phyloP scores from a whole-genome alignment of 352 stramenopile genomes.

The Elongisporangium anandrum region DNA sequence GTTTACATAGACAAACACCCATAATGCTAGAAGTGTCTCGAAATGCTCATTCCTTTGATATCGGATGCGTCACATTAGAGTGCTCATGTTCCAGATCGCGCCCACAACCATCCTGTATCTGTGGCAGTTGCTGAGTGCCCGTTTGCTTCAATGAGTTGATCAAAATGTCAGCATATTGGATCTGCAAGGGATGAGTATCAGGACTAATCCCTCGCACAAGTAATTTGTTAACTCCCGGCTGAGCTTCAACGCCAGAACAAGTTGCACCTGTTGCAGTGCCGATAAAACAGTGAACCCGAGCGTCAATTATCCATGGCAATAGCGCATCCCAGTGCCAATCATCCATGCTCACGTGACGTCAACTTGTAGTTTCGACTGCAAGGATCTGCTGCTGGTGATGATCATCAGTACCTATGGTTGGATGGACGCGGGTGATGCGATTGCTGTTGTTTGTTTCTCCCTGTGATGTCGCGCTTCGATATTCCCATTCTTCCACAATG shows the following conservation, averaged over 20 bases:
- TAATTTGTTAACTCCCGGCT: neutral
- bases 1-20: no score
- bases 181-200: neutral
- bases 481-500: neutral
- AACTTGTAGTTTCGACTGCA: neutral
- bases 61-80: no score
- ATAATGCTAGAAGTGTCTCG: no score
- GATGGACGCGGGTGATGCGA: neutral
- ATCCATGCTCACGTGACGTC: no score
- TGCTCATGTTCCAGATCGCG: no score
- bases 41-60: no score
- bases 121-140: no score
- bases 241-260: neutral
- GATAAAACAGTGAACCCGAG: no score
- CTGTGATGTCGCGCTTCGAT: neutral
- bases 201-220: neutral
- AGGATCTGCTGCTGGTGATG: neutral
- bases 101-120: neutral
- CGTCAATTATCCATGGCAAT: no score
- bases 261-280: no score
- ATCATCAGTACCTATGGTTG: neutral
- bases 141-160: no score
- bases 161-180: neutral
- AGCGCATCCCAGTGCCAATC: no score
- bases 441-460: neutral